phyloP scores from a whole-genome alignment of 2,329 filamentous ascomycete genomes.

The Apiospora hydei region DNA sequence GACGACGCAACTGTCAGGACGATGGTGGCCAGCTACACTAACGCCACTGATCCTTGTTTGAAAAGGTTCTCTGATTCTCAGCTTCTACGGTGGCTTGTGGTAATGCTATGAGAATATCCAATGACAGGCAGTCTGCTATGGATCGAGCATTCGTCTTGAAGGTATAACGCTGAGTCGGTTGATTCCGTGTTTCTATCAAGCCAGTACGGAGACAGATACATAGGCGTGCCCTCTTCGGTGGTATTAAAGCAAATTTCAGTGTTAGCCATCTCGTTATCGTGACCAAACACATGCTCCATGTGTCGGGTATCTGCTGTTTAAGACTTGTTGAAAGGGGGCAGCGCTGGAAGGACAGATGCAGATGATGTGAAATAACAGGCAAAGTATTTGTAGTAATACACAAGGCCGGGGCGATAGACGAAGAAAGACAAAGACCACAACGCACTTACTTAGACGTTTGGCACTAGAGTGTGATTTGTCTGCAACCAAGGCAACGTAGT shows the following conservation, averaged over 20 bases:
- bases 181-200: not conserved
- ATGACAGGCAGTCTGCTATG: not conserved
- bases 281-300: not conserved
- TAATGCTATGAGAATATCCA: not conserved
- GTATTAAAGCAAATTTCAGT: not conserved
- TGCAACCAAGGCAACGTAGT: not conserved
- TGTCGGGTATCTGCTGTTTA: not conserved
- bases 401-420: not conserved
- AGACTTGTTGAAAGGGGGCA: not conserved
- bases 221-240: not conserved
- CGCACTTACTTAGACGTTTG: not conserved
- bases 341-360: not conserved
- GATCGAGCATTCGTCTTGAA: not conserved
- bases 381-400: no score
- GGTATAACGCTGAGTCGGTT: not conserved
- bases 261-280: not conserved
- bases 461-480: not conserved
- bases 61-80: not conserved
- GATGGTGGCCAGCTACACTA: not conserved
- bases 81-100: not conserved
- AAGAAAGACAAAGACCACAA: not conserved
- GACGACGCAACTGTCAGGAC: not conserved
- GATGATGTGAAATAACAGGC: not conserved
- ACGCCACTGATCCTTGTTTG: not conserved
- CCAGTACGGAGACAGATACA: not conserved